A percentile compares a stretch with the other conserved stretches of the same genome.
These are phyloP conservation scores for Exophiala sp. DNA, from an alignment of 2,329 filamentous ascomycete species.

Conservation along the genomic window DNA sequence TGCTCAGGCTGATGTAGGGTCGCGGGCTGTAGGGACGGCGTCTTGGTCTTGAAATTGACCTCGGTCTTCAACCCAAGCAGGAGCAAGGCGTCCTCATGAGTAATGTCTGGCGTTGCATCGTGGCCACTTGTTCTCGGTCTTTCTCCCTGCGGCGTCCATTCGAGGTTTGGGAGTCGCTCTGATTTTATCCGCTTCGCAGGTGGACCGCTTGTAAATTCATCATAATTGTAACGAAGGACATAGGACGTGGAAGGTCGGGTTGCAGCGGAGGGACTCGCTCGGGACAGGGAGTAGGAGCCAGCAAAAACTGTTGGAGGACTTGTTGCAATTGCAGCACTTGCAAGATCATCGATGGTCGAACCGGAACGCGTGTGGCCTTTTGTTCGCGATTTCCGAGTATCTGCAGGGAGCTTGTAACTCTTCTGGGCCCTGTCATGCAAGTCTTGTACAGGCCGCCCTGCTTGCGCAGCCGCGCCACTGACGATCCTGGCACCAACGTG, in stretches of 20 bases:
- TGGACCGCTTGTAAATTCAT: conserved; percentile 41
- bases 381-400: conserved; percentile 1
- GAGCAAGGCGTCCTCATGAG: conserved; percentile 48
- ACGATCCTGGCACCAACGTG: conserved; percentile 22
- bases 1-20: conserved; percentile 4
- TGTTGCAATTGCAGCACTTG: conserved; percentile 50
- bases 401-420: conserved; percentile 4
- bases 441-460: conserved; percentile 1
- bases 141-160: conserved; percentile 30
- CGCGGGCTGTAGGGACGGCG: conserved; percentile 12
- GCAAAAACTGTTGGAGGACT: conserved; percentile 42
- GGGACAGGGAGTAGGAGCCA: conserved; percentile 31
- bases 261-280: conserved; percentile 26
- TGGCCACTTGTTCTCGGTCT: conserved; percentile 35
- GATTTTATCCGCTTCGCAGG: conserved; percentile 61
- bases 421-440: background rate
- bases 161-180: conserved; percentile 49
- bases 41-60: conserved; percentile 25
- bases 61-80: conserved; percentile 40
- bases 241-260: conserved; percentile 32
- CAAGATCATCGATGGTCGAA: conserved; percentile 48
- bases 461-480: conserved; percentile 9
- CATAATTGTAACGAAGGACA: conserved; percentile 28
- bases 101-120: conserved; percentile 33
- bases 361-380: conserved; percentile 42